Percentiles rank a stretch among this genome's conserved stretches.
phyloP scores from a whole-genome alignment of 2,329 filamentous ascomycete genomes.

The Coleophoma crateriformis region DNA sequence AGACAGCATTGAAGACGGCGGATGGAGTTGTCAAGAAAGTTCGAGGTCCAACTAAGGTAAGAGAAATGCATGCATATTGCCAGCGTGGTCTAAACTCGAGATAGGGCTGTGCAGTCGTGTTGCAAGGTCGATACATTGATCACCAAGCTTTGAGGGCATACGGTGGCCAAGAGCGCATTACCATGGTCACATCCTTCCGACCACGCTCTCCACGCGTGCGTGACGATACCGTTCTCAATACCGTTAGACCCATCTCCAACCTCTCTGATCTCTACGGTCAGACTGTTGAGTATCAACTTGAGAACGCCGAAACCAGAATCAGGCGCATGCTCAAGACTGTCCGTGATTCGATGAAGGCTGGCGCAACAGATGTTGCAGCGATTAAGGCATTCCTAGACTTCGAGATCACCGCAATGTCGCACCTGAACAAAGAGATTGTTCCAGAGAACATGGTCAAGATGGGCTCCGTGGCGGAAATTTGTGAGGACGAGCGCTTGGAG shows the following conservation, averaged over 20 bases:
- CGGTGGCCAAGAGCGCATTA: slow-evolving; percentile 37
- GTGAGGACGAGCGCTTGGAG: slow-evolving; percentile 12
- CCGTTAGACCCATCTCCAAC: slow-evolving; percentile 30
- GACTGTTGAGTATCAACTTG: slow-evolving; percentile 31
- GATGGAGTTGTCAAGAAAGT: slow-evolving; percentile 38
- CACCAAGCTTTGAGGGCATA: slow-evolving; percentile 36
- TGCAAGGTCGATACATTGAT: slow-evolving; percentile 40
- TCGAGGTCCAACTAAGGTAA: slow-evolving; percentile 36
- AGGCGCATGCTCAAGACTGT: slow-evolving; percentile 27
- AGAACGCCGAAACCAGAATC: slow-evolving; percentile 30
- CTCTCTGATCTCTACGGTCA: slow-evolving; percentile 31
- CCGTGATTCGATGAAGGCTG: slow-evolving; percentile 27
- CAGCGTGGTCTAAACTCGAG: slow-evolving; percentile 4
- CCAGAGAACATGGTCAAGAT: slow-evolving; percentile 22
- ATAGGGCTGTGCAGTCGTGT: slow-evolving; percentile 34
- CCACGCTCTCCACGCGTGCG: slow-evolving; percentile 31
- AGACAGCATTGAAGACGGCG: slow-evolving; percentile 55
- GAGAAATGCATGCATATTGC: slow-evolving; percentile 1
- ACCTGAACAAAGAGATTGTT: slow-evolving; percentile 27
- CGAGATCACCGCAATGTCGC: slow-evolving; percentile 23
- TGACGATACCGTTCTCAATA: slow-evolving; percentile 34
- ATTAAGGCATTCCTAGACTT: slow-evolving; percentile 31
- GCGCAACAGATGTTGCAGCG: slow-evolving; percentile 25
- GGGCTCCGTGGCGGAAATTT: slow-evolving; percentile 21
- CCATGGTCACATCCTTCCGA: slow-evolving; percentile 40